Evolutionary conservation across 345 rosid species (phyloP).

Genomic region (Noccaea bulbosa): DNA sequence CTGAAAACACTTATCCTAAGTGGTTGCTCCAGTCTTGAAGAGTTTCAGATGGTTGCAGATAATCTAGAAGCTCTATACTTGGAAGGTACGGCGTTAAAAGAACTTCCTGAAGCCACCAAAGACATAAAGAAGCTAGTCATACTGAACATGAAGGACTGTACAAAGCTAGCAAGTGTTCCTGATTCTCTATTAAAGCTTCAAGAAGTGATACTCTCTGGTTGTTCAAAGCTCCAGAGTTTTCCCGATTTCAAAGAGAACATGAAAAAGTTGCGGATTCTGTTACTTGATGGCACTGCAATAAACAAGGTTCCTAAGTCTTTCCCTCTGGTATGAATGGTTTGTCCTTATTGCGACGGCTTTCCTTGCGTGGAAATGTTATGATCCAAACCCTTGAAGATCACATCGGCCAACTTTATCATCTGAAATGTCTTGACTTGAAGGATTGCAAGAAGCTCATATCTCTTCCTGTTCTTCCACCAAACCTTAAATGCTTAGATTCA

Average conservation of each 20-base stretch:
- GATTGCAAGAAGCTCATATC: conserved; percentile 21
- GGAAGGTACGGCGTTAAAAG: conserved; percentile 5
- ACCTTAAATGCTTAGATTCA: not conserved
- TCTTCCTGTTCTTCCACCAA: not conserved
- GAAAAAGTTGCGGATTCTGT: not conserved
- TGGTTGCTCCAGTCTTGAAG: conserved; percentile 25
- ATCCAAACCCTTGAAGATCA: too few species aligned
- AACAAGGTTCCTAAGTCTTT: not conserved
- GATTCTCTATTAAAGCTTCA: conserved; percentile 1
- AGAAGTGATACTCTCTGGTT: conserved; percentile 29
- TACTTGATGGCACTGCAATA: conserved; percentile 26
- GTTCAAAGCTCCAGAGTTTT: conserved; percentile 15
- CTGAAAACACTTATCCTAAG: conserved; percentile 27
- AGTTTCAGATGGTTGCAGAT: conserved; percentile 26
- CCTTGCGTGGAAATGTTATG: too few species aligned
- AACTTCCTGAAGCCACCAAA: not conserved
- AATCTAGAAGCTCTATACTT: conserved; percentile 11
- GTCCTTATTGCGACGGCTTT: too few species aligned
- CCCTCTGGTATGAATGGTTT: not conserved
- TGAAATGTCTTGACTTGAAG: conserved; percentile 3
- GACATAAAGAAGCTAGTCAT: not conserved
- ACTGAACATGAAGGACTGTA: conserved; percentile 3
- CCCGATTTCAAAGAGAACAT: not conserved
- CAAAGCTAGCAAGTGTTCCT: not conserved
- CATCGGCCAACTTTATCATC: conserved; percentile 1